These are phyloP conservation scores for Exophiala bonariae DNA, from an alignment of 2,329 filamentous ascomycete genomes.

Conservation along the genomic window DNA sequence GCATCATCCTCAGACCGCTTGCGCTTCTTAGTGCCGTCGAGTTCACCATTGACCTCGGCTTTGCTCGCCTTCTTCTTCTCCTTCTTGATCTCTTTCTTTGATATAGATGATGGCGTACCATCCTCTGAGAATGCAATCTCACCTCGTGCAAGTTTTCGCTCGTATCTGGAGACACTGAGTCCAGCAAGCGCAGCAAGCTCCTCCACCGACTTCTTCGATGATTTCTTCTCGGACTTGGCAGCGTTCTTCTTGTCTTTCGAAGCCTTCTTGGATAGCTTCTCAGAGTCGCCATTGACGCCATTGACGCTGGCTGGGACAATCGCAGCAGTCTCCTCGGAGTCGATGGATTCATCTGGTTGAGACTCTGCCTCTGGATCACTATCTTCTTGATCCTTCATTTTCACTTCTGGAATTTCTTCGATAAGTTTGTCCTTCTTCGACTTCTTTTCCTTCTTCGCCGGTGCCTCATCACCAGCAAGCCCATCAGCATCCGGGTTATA, in stretches of 20 bases:
- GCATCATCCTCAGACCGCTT: conserved; percentile 60
- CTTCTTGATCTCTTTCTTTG: conserved; percentile 78
- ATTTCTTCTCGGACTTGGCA: conserved; percentile 35
- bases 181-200: conserved; percentile 66
- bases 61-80: conserved; percentile 64
- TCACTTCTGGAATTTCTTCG: conserved; percentile 40
- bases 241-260: conserved; percentile 43
- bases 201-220: conserved; percentile 46
- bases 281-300: conserved; percentile 20
- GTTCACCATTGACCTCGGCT: conserved; percentile 44
- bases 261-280: conserved; percentile 30
- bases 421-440: conserved; percentile 46
- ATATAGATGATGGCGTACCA: conserved; percentile 66
- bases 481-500: conserved; percentile 96
- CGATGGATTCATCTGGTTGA: conserved; percentile 45
- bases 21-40: conserved; percentile 65
- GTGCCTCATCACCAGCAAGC: conserved; percentile 66
- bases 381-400: conserved; percentile 42
- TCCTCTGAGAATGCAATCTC: conserved; percentile 68
- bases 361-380: conserved; percentile 44
- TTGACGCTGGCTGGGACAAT: conserved; percentile 30
- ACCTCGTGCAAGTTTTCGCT: conserved; percentile 74
- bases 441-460: conserved; percentile 43
- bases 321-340: conserved; percentile 34
- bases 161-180: conserved; percentile 73